Conservation (phyloP, 345 rosid species). For the Durio zibethinus region DNA sequence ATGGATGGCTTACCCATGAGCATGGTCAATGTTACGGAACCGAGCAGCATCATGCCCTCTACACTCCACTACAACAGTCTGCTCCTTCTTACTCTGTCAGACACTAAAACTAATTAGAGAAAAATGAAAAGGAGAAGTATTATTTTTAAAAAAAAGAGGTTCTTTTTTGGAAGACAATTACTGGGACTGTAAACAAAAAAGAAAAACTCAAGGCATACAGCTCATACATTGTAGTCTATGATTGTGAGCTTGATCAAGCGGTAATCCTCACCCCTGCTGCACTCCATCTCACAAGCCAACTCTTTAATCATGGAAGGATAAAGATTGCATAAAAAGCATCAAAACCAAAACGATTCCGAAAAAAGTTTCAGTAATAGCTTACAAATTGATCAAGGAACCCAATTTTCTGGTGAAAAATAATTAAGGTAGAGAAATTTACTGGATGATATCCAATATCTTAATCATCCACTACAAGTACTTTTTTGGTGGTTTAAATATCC, state of each 20-base stretch:
- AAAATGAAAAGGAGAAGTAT: background rate
- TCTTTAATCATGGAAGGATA: constrained; percentile 37
- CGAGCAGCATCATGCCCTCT: constrained; percentile 96
- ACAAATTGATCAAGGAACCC: background rate
- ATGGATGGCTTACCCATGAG: constrained; percentile 64
- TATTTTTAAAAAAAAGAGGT: background rate
- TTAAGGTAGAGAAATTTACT: background rate
- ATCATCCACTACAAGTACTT: background rate
- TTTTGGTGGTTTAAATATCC: background rate
- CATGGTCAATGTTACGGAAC: constrained; percentile 65
- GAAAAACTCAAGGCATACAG: background rate
- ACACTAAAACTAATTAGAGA: background rate
- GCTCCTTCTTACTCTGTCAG: constrained; percentile 68
- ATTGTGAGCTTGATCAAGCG: constrained; percentile 80
- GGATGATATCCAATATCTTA: background rate
- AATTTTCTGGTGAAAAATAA: background rate
- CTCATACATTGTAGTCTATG: constrained; percentile 62
- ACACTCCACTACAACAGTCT: constrained; percentile 72
- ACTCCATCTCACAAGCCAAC: constrained; percentile 85
- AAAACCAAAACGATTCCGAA: background rate
- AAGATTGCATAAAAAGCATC: background rate
- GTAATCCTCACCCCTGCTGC: constrained; percentile 94
- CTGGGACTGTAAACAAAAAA: background rate
- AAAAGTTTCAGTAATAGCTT: background rate
- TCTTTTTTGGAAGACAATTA: background rate